Evolutionary conservation across 257 asterid species (phyloP).

Genomic region (Solanum sitiens): DNA sequence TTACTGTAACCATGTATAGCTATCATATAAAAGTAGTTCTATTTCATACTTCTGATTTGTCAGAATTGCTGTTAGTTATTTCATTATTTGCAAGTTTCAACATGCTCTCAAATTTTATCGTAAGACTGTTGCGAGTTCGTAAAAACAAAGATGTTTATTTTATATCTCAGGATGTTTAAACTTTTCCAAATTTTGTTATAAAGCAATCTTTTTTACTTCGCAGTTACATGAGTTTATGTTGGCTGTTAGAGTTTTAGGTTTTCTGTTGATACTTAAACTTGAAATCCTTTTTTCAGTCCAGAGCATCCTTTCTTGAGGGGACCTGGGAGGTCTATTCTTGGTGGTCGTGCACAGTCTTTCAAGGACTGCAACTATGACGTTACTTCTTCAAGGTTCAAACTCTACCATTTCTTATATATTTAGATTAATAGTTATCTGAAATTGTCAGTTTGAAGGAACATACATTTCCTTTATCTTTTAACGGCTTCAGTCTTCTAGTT

Average conservation of each 20-base stretch:
- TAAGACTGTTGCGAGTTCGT: not conserved
- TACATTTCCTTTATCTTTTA: not conserved
- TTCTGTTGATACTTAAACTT: not conserved
- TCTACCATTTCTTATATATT: slow-evolving; percentile 2
- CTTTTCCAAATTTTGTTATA: not conserved
- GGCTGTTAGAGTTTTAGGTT: not conserved
- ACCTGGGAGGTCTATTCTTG: slow-evolving; percentile 85
- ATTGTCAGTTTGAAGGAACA: not conserved
- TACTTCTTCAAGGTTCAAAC: slow-evolving; percentile 55
- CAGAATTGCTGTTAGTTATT: not conserved
- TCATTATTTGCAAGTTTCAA: not conserved
- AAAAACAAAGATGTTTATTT: not conserved
- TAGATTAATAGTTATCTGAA: not conserved
- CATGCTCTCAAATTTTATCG: not conserved
- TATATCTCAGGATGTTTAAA: not conserved
- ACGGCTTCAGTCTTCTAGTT: not conserved
- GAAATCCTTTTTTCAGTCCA: slow-evolving; percentile 40
- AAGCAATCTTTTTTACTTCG: not conserved
- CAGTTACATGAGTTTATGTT: not conserved
- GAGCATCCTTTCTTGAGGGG: slow-evolving; percentile 72
- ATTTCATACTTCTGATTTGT: not conserved
- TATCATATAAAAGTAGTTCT: not conserved
- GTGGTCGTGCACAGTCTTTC: slow-evolving; percentile 48
- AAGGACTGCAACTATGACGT: slow-evolving; percentile 45
- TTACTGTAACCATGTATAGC: not conserved